phyloP scores from a whole-genome alignment of 2,329 filamentous ascomycete species.

The Beauveria sp. region DNA sequence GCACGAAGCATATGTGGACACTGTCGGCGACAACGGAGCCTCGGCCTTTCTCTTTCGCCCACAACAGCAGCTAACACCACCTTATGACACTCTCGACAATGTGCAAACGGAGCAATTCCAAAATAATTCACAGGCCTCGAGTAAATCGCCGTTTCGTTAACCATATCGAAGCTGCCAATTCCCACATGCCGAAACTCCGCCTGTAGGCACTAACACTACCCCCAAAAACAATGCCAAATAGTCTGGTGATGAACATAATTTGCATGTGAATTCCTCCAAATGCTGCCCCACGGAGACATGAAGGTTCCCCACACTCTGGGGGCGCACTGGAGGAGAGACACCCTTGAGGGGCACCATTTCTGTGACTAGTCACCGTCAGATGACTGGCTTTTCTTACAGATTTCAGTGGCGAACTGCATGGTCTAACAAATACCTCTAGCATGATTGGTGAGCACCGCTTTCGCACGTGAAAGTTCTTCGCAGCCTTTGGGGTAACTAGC shows the following conservation, averaged over 20 bases:
- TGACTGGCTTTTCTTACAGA: not conserved
- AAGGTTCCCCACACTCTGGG: not conserved
- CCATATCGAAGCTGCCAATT: not conserved
- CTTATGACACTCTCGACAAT: not conserved
- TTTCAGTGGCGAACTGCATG: not conserved
- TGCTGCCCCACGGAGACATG: not conserved
- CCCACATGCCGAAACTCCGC: not conserved
- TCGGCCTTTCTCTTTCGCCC: not conserved
- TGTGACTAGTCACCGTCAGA: slow-evolving; percentile 5
- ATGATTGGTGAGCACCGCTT: slow-evolving; percentile 5
- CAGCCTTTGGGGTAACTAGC: not conserved
- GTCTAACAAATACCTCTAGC: not conserved
- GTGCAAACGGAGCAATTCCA: not conserved
- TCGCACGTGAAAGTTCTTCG: slow-evolving; percentile 1
- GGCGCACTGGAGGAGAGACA: not conserved
- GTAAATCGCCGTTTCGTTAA: not conserved
- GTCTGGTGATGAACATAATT: not conserved
- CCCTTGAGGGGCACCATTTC: slow-evolving; percentile 2
- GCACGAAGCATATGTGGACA: not conserved
- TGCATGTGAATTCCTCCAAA: slow-evolving; percentile 5
- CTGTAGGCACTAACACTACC: not conserved
- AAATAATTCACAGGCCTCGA: not conserved
- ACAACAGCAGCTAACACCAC: not conserved
- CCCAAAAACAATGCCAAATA: not conserved
- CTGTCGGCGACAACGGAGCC: slow-evolving; percentile 2